Base-by-base conservation (phyloP, 1,139 yeast genomes). In the Kodamaea ohmeri region DNA sequence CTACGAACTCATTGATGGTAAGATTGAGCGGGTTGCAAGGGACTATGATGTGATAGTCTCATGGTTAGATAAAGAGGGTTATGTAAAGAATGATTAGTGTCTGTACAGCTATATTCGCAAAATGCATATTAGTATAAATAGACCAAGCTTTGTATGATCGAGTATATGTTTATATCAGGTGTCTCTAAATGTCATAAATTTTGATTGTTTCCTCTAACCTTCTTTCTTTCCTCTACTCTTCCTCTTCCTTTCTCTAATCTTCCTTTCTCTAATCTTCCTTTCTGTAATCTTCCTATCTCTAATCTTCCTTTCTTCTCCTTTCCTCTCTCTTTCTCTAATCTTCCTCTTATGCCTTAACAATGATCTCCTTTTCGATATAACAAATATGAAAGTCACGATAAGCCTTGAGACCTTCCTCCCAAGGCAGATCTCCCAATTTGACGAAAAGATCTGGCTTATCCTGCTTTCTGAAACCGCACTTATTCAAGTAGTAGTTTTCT, bases 21-120 rank as follows among this genome's bases (percentile, higher is more conserved):
- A 79, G 58, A 71, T 78, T 42, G 63, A 71, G 42, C 84, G 92
- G 90, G 71, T 81, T 37, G 57, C 67, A 42, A 78, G 90, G 50
- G 94, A 84, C 52, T 61, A 70, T 35, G 65, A 63, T 14, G 71
- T 66, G 26, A 77, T 87, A 40, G 53, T 63, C 38, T 55, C 65
- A 25, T 87, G 83, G 80, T 70, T 80, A 51, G 47, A 56, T 35
- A 58, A 61, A 6, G 69, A 78, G 45, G 76, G 73, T 19, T 74
- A 50, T 49, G 34, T 51, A 62, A 25, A 28, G 26, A 36, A 35
- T 19, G 39, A 41, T 26, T 35, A 39, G 39, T n/a, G n/a, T n/a
- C n/a, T n/a, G n/a, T n/a, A n/a, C n/a, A n/a, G n/a, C n/a, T n/a
- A n/a, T n/a, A n/a, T n/a, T n/a, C n/a, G n/a, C n/a, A n/a, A n/a